A percentile compares a stretch with the other conserved stretches of the same genome.
Evolutionary conservation across 768 basidiomycete species (phyloP).

Genomic region (Boletus subparvulus): DNA sequence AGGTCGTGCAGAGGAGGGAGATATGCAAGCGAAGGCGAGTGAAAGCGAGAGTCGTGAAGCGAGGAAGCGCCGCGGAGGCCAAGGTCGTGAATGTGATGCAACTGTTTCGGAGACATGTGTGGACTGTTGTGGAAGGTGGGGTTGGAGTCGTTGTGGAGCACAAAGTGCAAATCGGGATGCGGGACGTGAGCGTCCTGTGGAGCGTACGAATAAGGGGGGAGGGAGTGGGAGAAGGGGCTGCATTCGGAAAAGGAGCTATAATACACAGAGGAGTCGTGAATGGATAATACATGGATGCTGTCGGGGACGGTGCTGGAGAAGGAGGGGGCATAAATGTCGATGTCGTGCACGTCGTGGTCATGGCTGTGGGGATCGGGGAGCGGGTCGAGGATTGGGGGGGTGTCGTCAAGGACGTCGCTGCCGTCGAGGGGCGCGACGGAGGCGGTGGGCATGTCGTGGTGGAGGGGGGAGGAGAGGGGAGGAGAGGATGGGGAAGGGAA

Average conservation of each 20-base stretch:
- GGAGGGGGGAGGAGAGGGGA: background rate
- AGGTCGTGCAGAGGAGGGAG: slow-evolving; percentile 28
- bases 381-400: slow-evolving; percentile 8
- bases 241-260: slow-evolving; percentile 33
- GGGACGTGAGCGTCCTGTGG: slow-evolving; percentile 27
- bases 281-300: slow-evolving; percentile 33
- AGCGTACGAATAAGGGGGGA: slow-evolving; percentile 26
- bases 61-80: slow-evolving; percentile 15
- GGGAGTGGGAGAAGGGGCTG: slow-evolving; percentile 19
- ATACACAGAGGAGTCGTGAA: slow-evolving; percentile 33
- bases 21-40: slow-evolving; percentile 25
- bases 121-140: slow-evolving; percentile 21
- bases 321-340: slow-evolving; percentile 29
- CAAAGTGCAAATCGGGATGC: slow-evolving; percentile 30
- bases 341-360: slow-evolving; percentile 34
- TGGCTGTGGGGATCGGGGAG: slow-evolving; percentile 25
- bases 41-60: slow-evolving; percentile 30
- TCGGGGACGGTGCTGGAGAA: slow-evolving; percentile 21
- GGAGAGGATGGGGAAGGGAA: slow-evolving; percentile 21
- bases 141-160: slow-evolving; percentile 21
- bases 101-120: slow-evolving; percentile 31
- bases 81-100: slow-evolving; percentile 27
- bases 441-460: slow-evolving; percentile 22
- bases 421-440: slow-evolving; percentile 19
- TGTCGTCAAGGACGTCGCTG: slow-evolving; percentile 21